These are phyloP conservation scores for Paecilomyces fulvus DNA, from an alignment of 2,329 filamentous ascomycete genomes.

Conservation along the genomic window DNA sequence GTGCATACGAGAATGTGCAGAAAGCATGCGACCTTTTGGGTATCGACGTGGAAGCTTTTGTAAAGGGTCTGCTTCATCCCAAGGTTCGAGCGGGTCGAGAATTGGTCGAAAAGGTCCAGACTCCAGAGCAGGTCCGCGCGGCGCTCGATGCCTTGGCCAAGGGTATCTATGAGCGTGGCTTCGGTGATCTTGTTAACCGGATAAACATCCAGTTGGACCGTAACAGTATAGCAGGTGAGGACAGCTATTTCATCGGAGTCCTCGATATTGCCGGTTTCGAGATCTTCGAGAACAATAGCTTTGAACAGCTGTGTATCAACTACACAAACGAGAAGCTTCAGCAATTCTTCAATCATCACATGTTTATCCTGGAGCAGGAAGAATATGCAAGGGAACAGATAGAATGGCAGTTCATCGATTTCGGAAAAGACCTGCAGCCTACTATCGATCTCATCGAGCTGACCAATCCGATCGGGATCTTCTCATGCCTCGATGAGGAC, in stretches of 20 bases:
- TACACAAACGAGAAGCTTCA: constrained; percentile 99
- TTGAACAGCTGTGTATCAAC: constrained; percentile 98
- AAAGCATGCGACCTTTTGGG: constrained; percentile 78
- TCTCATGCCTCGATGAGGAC: constrained; percentile 95
- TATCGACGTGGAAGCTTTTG: constrained; percentile 73
- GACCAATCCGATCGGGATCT: constrained; percentile 95
- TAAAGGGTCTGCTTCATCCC: constrained; percentile 82
- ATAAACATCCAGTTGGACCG: constrained; percentile 90
- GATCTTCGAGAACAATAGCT: constrained; percentile 97
- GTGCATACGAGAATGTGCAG: constrained; percentile 65
- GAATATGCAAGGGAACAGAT: constrained; percentile 97
- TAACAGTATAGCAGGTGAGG: constrained; percentile 72
- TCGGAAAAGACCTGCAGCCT: constrained; percentile 90
- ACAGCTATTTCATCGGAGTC: constrained; percentile 93
- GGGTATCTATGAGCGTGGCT: constrained; percentile 94
- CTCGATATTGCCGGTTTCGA: constrained; percentile 99
- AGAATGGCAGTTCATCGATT: constrained; percentile 99
- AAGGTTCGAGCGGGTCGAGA: constrained; percentile 92
- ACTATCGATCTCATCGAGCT: constrained; percentile 97
- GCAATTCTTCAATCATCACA: constrained; percentile 99
- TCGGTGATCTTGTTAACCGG: constrained; percentile 81
- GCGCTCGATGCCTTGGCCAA: constrained; percentile 87
- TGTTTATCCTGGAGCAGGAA: constrained; percentile 98
- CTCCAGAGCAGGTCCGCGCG: constrained; percentile 87
- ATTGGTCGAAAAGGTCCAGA: constrained; percentile 98